Evolutionary conservation across 176 grass and related monocot species (phyloP).

Genomic region (Thalia dealbata): DNA sequence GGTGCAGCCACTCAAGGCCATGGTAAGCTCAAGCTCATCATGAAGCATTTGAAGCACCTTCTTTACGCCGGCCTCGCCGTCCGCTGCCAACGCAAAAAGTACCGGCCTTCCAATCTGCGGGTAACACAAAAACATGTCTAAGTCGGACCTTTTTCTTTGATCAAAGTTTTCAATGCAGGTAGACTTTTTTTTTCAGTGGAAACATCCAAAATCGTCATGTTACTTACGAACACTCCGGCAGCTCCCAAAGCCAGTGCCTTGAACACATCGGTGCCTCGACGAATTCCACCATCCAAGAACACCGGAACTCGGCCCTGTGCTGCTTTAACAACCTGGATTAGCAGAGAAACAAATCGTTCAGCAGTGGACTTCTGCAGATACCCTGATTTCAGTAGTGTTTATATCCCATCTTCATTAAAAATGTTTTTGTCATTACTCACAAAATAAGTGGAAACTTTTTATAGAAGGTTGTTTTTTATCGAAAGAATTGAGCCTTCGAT

Average conservation of each 20-base stretch:
- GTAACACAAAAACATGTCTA: not conserved
- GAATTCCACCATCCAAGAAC: conserved; percentile 84
- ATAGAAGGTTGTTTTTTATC: no score
- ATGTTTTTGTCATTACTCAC: no score
- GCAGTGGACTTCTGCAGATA: no score
- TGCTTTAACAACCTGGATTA: conserved; percentile 60
- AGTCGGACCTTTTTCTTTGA: not conserved
- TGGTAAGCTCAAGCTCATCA: conserved; percentile 73
- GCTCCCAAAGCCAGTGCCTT: conserved; percentile 81
- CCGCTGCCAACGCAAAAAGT: conserved; percentile 56
- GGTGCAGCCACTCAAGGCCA: conserved; percentile 63
- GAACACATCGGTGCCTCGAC: conserved; percentile 88
- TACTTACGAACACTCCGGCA: conserved; percentile 81
- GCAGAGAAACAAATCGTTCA: not conserved
- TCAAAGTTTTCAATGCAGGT: no score
- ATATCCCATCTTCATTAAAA: no score
- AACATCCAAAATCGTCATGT: not conserved
- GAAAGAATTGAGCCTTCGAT: no score
- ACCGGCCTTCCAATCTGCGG: conserved; percentile 67
- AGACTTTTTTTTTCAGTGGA: no score
- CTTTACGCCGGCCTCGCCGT: conserved; percentile 65
- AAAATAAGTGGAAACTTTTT: no score
- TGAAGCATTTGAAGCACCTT: conserved; percentile 58
- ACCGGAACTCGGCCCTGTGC: conserved; percentile 59
- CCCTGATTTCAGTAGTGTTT: no score